Evolutionary conservation across 2,329 filamentous ascomycete species (phyloP).

Genomic region (Ophiocordyceps robertsii): DNA sequence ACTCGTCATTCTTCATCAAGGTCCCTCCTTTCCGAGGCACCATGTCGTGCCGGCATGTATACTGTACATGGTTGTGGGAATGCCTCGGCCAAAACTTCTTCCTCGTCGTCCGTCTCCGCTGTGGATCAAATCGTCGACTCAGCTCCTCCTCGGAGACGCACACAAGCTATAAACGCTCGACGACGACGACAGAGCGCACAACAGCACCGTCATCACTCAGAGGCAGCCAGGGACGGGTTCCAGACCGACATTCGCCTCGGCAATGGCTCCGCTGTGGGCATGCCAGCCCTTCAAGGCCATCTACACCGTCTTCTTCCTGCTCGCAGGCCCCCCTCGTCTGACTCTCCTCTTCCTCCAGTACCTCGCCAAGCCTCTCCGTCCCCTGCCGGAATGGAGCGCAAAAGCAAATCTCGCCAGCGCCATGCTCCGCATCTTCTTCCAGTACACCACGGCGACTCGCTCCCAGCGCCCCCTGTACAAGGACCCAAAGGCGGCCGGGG

Average conservation of each 20-base stretch:
- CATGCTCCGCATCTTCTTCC: neutral
- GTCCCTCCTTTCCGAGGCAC: too few species aligned
- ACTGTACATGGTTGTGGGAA: too few species aligned
- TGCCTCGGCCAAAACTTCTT: too few species aligned
- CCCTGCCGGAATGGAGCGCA: neutral
- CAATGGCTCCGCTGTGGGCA: neutral
- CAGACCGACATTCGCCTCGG: neutral
- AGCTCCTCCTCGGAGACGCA: too few species aligned
- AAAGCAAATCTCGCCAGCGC: neutral
- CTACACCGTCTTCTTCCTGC: neutral
- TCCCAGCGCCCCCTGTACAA: neutral
- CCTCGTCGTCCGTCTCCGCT: too few species aligned
- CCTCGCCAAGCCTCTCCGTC: neutral
- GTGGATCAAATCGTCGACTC: too few species aligned
- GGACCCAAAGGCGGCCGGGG: neutral
- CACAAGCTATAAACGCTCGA: too few species aligned
- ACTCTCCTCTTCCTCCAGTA: neutral
- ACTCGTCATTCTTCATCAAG: too few species aligned
- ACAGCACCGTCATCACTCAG: too few species aligned
- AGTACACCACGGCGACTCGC: neutral
- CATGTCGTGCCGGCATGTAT: too few species aligned
- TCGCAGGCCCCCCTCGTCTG: neutral
- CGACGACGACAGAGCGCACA: too few species aligned
- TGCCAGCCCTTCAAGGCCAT: neutral
- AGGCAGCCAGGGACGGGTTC: too few species aligned